These are phyloP conservation scores for Chaetomium sp. DNA, from an alignment of 2,329 filamentous ascomycete genomes.

Conservation along the genomic window DNA sequence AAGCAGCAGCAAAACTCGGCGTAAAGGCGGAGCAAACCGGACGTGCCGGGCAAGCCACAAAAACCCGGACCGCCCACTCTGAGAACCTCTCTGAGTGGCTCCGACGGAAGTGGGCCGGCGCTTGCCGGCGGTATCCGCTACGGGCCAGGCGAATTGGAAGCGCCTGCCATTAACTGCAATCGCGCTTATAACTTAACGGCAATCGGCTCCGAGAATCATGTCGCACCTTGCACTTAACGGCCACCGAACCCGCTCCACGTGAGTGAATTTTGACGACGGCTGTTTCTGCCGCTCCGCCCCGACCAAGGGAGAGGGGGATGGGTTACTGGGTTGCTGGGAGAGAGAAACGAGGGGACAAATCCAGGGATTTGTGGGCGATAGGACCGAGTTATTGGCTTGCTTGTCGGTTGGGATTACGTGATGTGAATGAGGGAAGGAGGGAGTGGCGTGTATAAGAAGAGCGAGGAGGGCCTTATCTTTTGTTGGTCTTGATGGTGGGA, in stretches of 20 bases:
- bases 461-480: not conserved
- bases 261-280: slow-evolving; percentile 5
- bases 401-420: not conserved
- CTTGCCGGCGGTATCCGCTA: slow-evolving; percentile 17
- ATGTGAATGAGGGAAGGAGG: not conserved
- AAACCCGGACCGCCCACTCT: too few species aligned
- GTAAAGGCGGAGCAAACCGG: too few species aligned
- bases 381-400: slow-evolving; percentile 3
- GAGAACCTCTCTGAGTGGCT: not conserved
- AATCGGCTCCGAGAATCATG: slow-evolving; percentile 15
- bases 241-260: slow-evolving; percentile 2
- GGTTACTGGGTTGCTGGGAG: too few species aligned
- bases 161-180: slow-evolving; percentile 21
- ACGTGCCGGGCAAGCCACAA: too few species aligned
- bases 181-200: slow-evolving; percentile 22
- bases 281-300: not conserved
- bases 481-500: not conserved
- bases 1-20: not conserved
- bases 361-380: slow-evolving; percentile 8
- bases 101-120: slow-evolving; percentile 7
- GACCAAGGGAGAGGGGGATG: too few species aligned
- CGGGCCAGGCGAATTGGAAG: not conserved
- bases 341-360: not conserved
- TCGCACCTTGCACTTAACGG: not conserved
- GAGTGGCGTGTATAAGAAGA: not conserved